A percentile compares a stretch with the other conserved stretches of the same genome.
Evolutionary conservation across 139 green algal species (phyloP).

Genomic region (Zygnema circumcarinatum): DNA sequence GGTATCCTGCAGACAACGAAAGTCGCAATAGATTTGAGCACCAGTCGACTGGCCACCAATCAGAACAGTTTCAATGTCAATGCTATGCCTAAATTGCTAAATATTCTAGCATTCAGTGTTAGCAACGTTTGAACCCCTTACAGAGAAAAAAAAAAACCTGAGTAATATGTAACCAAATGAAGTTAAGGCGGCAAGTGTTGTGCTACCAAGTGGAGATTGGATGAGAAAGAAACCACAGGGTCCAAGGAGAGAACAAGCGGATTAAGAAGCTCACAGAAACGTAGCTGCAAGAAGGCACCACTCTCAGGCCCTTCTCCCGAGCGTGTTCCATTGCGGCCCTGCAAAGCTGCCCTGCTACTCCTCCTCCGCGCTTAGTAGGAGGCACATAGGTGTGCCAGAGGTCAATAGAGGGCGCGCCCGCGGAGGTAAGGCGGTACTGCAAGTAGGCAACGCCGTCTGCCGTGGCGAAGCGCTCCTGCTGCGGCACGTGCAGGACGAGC

Average conservation of each 20-base stretch:
- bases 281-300: conserved; percentile 29
- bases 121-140: background rate
- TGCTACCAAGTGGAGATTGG: too few relatives aligned
- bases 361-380: background rate
- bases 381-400: conserved; percentile 35
- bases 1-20: conserved; percentile 15
- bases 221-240: background rate
- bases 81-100: background rate
- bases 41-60: background rate
- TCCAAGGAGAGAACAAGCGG: background rate
- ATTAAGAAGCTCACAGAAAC: conserved; percentile 14
- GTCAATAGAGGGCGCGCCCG: background rate
- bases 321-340: conserved; percentile 14
- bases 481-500: background rate
- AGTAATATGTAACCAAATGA: background rate
- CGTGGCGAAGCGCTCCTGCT: background rate
- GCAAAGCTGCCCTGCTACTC: conserved; percentile 16
- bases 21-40: background rate
- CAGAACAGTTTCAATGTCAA: background rate
- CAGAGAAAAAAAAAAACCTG: background rate
- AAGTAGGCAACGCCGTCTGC: background rate
- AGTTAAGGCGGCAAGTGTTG: background rate
- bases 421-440: background rate
- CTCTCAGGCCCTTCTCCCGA: background rate
- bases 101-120: background rate